phyloP scores from a whole-genome alignment of 192 early-diverging fungal genomes.

The Diversispora epigaea region DNA sequence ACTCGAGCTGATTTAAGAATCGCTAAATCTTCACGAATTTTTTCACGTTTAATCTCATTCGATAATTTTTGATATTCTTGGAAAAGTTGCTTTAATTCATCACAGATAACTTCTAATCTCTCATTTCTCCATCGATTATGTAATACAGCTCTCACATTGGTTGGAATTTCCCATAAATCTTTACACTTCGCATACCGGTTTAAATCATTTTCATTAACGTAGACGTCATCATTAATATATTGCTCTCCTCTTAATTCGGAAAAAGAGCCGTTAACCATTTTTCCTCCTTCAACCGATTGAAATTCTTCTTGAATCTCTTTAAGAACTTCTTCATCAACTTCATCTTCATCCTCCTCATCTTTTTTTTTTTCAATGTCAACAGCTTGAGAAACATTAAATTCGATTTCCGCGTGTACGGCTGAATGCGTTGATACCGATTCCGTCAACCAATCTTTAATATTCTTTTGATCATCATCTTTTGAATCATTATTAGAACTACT shows the following conservation, averaged over 20 bases:
- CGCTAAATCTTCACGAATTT: slow-evolving; percentile 32
- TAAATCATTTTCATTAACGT: slow-evolving; percentile 29
- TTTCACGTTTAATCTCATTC: slow-evolving; percentile 34
- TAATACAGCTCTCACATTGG: slow-evolving; percentile 35
- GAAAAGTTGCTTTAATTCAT: slow-evolving; percentile 26
- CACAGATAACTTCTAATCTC: slow-evolving; percentile 16
- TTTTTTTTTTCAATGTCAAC: slow-evolving; percentile 30
- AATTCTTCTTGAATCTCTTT: slow-evolving; percentile 46
- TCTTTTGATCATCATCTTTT: neutral
- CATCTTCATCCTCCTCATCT: slow-evolving; percentile 41
- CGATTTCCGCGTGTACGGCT: slow-evolving; percentile 29
- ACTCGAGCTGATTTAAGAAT: slow-evolving; percentile 39
- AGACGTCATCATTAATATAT: slow-evolving; percentile 33
- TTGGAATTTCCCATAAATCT: slow-evolving; percentile 40
- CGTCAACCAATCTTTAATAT: slow-evolving; percentile 23
- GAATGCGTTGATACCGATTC: neutral
- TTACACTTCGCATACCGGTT: neutral
- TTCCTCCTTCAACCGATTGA: slow-evolving; percentile 37
- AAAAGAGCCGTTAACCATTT: slow-evolving; percentile 12
- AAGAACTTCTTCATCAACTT: slow-evolving; percentile 53
- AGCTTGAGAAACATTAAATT: slow-evolving; percentile 29
- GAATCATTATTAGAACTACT: neutral
- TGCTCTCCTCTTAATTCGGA: slow-evolving; percentile 36
- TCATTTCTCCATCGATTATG: slow-evolving; percentile 40
- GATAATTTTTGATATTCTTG: slow-evolving; percentile 30